A percentile compares a stretch with the other conserved stretches of the same genome.
Evolutionary conservation across 495 filamentous ascomycete genomes (phyloP).

Genomic region (Friedmanniomyces endolithicus): DNA sequence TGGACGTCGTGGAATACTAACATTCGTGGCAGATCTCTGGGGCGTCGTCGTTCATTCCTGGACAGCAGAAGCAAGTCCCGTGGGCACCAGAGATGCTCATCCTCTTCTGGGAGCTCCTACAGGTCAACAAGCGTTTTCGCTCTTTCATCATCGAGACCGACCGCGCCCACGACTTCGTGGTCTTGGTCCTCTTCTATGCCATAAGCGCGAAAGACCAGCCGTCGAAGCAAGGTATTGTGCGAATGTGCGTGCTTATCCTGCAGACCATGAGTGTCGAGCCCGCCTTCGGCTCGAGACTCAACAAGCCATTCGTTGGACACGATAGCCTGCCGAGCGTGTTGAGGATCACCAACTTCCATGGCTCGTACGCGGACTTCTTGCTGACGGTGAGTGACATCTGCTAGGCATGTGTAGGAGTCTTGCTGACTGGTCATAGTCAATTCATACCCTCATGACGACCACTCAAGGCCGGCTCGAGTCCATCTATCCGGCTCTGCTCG

Average conservation of each 20-base stretch:
- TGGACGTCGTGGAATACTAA: no score
- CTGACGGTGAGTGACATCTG: conserved; percentile 56
- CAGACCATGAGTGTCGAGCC: conserved; percentile 91
- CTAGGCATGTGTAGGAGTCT: background rate
- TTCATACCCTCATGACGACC: conserved; percentile 80
- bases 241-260: conserved; percentile 93
- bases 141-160: conserved; percentile 97
- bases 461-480: conserved; percentile 86
- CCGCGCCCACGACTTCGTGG: conserved; percentile 80
- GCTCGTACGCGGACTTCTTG: conserved; percentile 86
- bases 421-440: conserved; percentile 53
- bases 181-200: conserved; percentile 84
- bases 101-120: conserved; percentile 93
- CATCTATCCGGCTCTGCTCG: conserved; percentile 83
- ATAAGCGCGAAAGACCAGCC: conserved; percentile 75
- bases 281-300: conserved; percentile 81
- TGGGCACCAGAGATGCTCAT: conserved; percentile 95
- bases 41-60: conserved; percentile 76
- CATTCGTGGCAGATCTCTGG: conserved; percentile 46
- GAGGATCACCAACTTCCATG: conserved; percentile 68
- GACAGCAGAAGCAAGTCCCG: conserved; percentile 65
- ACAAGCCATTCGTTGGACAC: conserved; percentile 79
- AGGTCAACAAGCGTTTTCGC: conserved; percentile 95
- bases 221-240: conserved; percentile 79
- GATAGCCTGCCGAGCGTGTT: conserved; percentile 74